Conservation (phyloP, 495 filamentous ascomycete species). For the Bacidia gigantensis region DNA sequence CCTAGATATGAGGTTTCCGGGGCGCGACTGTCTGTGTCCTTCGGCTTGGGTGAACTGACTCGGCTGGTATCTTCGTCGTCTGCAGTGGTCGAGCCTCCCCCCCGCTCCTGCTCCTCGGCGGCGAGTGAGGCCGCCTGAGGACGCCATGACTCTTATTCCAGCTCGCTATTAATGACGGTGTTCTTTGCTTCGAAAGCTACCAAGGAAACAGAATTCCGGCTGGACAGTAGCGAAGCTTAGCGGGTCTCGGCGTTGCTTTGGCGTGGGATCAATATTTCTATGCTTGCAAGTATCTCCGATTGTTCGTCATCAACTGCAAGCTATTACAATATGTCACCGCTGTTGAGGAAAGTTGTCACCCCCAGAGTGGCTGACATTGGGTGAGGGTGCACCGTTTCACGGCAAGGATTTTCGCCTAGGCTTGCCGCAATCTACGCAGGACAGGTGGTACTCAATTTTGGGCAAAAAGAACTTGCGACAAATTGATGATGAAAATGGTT, state of each 20-base stretch:
- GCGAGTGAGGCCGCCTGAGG: slow-evolving; percentile 60
- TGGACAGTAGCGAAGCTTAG: too few relatives aligned
- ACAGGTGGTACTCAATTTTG: too few relatives aligned
- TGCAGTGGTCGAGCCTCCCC: slow-evolving; percentile 34
- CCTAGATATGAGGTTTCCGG: slow-evolving; percentile 88
- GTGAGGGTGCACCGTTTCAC: not conserved
- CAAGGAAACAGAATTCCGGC: too few relatives aligned
- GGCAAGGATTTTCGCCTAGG: not conserved
- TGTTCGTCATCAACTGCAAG: too few relatives aligned
- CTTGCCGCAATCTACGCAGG: not conserved
- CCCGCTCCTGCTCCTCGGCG: slow-evolving; percentile 58
- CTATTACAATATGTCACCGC: not conserved
- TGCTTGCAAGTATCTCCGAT: too few relatives aligned
- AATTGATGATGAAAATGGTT: too few relatives aligned
- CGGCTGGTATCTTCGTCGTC: slow-evolving; percentile 48
- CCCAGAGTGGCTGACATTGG: not conserved
- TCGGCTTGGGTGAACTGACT: slow-evolving; percentile 54
- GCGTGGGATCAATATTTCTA: too few relatives aligned
- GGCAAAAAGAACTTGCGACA: too few relatives aligned
- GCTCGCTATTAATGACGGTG: too few relatives aligned
- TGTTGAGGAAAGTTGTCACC: not conserved
- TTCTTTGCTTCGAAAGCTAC: too few relatives aligned
- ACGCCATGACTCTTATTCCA: slow-evolving; percentile 35
- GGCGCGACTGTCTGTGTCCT: slow-evolving; percentile 46
- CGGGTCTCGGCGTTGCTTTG: too few relatives aligned